These are phyloP conservation scores for Clarkia xantiana DNA, from an alignment of 345 rosid genomes.

Conservation along the genomic window DNA sequence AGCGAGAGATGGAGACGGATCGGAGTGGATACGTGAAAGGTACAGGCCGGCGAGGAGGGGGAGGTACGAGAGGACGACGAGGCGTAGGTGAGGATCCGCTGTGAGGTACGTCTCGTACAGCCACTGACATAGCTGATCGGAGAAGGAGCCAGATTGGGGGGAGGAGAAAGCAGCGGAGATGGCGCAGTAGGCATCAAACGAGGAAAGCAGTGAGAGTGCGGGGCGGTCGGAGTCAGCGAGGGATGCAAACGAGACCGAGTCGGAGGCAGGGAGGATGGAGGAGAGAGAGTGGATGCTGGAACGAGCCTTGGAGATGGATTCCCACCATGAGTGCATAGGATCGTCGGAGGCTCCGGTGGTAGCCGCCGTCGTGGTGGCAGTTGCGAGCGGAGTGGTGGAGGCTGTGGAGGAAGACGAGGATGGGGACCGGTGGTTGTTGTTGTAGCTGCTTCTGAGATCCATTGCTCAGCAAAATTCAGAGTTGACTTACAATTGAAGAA, in stretches of 20 bases:
- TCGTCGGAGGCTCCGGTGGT: constrained; percentile 20
- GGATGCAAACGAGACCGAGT: constrained; percentile 44
- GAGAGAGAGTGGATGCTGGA: constrained; percentile 67
- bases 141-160: constrained; percentile 66
- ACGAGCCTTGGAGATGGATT: constrained; percentile 81
- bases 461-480: neutral
- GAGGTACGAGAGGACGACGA: constrained; percentile 68
- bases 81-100: constrained; percentile 73
- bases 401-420: constrained; percentile 34
- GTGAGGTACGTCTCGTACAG: constrained; percentile 82
- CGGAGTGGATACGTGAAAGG: constrained; percentile 68
- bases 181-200: constrained; percentile 44
- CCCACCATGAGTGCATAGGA: constrained; percentile 96
- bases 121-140: constrained; percentile 94
- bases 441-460: constrained; percentile 17
- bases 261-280: constrained; percentile 30
- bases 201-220: constrained; percentile 77
- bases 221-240: constrained; percentile 89
- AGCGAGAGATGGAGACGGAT: constrained; percentile 62
- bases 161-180: constrained; percentile 34
- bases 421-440: constrained; percentile 24
- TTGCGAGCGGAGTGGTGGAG: constrained; percentile 23
- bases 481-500: neutral
- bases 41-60: constrained; percentile 63
- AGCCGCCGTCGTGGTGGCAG: constrained; percentile 11